phyloP scores from a whole-genome alignment of 305 asterid genomes.

The Nicotiana rustica region DNA sequence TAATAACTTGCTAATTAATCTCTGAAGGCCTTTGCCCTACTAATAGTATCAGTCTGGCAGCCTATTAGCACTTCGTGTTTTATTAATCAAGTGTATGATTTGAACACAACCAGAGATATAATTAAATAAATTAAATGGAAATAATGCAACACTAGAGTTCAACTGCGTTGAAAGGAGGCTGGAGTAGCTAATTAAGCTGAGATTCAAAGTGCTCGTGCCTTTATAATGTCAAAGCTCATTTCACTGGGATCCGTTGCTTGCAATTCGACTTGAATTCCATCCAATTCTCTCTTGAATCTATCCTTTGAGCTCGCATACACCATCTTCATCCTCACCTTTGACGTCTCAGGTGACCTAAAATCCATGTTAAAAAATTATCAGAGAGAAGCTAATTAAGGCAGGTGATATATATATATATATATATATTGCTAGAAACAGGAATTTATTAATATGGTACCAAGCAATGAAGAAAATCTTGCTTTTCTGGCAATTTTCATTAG shows the following conservation, averaged over 20 bases:
- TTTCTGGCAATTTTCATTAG: conserved; percentile 46
- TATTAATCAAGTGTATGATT: background rate
- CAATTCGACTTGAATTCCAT: conserved; percentile 42
- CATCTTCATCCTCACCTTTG: conserved; percentile 47
- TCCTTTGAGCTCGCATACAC: conserved; percentile 45
- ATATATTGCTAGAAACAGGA: background rate
- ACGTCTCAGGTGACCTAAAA: conserved; percentile 45
- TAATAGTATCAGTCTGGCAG: background rate
- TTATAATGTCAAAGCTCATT: conserved; percentile 46
- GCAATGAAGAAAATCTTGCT: conserved; percentile 52
- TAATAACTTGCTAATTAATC: background rate
- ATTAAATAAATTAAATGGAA: background rate
- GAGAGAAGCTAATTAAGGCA: background rate
- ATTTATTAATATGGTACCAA: conserved; percentile 28
- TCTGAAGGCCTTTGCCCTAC: background rate
- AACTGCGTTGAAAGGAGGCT: background rate
- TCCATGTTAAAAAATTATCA: too few relatives aligned
- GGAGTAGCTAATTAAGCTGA: background rate
- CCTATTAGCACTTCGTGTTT: background rate
- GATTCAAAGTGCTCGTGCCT: conserved; percentile 37
- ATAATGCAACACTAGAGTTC: background rate
- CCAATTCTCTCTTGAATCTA: conserved; percentile 45
- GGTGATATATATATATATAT: background rate
- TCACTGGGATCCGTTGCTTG: conserved; percentile 48
- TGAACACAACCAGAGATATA: background rate